A percentile compares a stretch with the other conserved stretches of the same genome.
Conservation (phyloP, 139 green algal genomes). For the Tetraselmis striata region DNA sequence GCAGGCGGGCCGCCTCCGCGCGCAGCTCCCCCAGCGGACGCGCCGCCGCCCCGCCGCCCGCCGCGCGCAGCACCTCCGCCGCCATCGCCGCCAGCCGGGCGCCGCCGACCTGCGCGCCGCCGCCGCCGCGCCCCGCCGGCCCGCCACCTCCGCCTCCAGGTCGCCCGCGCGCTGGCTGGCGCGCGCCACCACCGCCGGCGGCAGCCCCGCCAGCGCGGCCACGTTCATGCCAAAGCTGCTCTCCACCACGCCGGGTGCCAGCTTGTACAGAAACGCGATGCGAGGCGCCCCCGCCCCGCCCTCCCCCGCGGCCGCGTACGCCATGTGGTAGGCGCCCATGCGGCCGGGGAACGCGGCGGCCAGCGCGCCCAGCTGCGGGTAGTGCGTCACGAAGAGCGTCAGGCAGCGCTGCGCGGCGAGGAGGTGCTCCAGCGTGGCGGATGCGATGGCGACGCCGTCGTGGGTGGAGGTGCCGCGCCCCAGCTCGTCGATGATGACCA, state of each 20-base stretch:
- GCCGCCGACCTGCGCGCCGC: no score
- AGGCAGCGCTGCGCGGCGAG: conserved; percentile 27
- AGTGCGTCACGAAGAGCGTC: conserved; percentile 76
- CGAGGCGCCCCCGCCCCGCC: not conserved
- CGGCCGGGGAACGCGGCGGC: conserved; percentile 4
- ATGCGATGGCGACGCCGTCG: conserved; percentile 52
- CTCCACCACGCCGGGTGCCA: conserved; percentile 59
- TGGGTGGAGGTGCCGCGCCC: conserved; percentile 49
- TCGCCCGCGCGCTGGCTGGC: conserved; percentile 20
- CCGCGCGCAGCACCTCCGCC: no score
- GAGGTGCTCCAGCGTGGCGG: conserved; percentile 52
- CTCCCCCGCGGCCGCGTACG: conserved; percentile 11
- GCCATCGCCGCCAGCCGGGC: no score
- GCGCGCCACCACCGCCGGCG: conserved; percentile 20
- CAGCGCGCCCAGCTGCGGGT: conserved; percentile 37
- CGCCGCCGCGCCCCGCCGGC: no score
- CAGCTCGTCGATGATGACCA: conserved; percentile 72
- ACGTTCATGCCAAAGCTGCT: conserved; percentile 85
- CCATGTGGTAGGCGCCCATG: conserved; percentile 36
- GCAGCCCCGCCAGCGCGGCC: conserved; percentile 70
- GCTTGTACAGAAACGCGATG: conserved; percentile 85
- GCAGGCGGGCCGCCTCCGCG: no score
- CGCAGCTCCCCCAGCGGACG: no score
- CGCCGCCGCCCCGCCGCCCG: no score
- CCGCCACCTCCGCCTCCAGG: conserved; percentile 1